Percentiles rank a stretch among this genome's conserved stretches.
These are phyloP conservation scores for Sporothrix humicola DNA, from an alignment of 2,329 filamentous ascomycete genomes.

Conservation along the genomic window DNA sequence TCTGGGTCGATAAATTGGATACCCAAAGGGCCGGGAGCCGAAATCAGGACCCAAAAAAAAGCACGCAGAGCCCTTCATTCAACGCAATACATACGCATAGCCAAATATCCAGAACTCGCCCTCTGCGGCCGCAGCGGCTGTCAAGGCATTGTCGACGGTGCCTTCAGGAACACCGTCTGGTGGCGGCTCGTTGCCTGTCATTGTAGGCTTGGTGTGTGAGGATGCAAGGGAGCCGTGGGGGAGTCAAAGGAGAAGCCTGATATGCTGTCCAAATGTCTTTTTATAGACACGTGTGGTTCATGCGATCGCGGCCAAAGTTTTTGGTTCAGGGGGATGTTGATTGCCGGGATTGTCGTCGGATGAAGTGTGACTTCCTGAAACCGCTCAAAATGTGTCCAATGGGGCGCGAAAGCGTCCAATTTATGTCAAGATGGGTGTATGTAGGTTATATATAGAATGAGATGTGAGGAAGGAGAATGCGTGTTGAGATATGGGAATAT, in stretches of 20 bases:
- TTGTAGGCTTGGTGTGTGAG: background rate
- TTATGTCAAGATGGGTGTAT: background rate
- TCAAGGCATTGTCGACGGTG: slow-evolving; percentile 14
- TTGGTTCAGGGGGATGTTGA: background rate
- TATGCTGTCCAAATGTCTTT: background rate
- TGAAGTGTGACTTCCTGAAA: slow-evolving; percentile 2
- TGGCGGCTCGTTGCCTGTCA: slow-evolving; percentile 29
- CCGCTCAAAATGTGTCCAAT: background rate
- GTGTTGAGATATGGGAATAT: background rate
- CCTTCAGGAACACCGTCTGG: slow-evolving; percentile 17
- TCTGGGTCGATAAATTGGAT: too few species aligned
- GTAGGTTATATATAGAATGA: slow-evolving; percentile 22
- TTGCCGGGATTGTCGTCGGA: background rate
- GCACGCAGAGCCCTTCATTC: background rate
- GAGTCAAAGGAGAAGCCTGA: background rate
- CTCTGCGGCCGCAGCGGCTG: slow-evolving; percentile 22
- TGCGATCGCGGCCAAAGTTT: background rate
- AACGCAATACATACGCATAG: slow-evolving; percentile 70
- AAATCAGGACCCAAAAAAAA: background rate
- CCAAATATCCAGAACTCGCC: slow-evolving; percentile 94
- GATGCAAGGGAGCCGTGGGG: background rate
- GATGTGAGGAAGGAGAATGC: background rate
- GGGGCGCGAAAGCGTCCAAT: too few species aligned
- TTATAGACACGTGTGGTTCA: background rate
- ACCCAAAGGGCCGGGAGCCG: background rate